Base-by-base conservation (phyloP, 1,284 basidiomycete species). In the Mrakiaceae sp. region DNA sequence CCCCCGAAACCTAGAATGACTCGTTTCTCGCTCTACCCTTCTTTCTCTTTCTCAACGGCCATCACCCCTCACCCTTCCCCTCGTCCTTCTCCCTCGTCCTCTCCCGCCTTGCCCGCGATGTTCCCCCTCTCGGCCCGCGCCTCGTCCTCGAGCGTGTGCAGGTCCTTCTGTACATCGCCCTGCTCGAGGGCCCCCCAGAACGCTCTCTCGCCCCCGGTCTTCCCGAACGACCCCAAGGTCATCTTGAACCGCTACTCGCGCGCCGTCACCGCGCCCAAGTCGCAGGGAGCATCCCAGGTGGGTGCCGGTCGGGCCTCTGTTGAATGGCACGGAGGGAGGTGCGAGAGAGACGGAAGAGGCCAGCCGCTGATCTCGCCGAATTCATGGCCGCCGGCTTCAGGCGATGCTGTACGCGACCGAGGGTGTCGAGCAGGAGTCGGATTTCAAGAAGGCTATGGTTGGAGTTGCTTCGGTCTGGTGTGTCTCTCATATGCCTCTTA, bases 321-420 rank as follows among this genome's bases (percentile, higher is more conserved):
- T 47, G 16, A 54, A 0, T 48, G n/a, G 47, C n/a, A 2, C 48
- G n/a, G 10, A 49, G 9, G 10, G n/a, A n/a, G 10, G 2, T 9
- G 48, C 48, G 48, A 49, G 46, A 10, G 12, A 8, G 16, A 27
- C n/a, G 42, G 48, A 49, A 49, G n/a, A 9, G 10, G 48, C 48
- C 9, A n/a, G n/a, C 48, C 10, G 48, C n/a, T n/a, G n/a, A 49
- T n/a, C n/a, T 9, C 48, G 9, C n/a, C 48, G 48, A n/a, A 10
- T 49, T n/a, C n/a, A 2, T n/a, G 9, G 9, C 48, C n/a, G 10
- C 48, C 10, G n/a, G 12, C 12, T 64, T n/a, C 67, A 93, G 89
- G 93, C 93, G 43, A 97, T 97, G 93, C 78, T 97, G 58, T 97
- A 93, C 75, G 93, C 92, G 27, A 97, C 93, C 1, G 93, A 96